These are phyloP conservation scores for Sarocladiaceae sp. DNA, from an alignment of 2,329 filamentous ascomycete species.

Conservation along the genomic window DNA sequence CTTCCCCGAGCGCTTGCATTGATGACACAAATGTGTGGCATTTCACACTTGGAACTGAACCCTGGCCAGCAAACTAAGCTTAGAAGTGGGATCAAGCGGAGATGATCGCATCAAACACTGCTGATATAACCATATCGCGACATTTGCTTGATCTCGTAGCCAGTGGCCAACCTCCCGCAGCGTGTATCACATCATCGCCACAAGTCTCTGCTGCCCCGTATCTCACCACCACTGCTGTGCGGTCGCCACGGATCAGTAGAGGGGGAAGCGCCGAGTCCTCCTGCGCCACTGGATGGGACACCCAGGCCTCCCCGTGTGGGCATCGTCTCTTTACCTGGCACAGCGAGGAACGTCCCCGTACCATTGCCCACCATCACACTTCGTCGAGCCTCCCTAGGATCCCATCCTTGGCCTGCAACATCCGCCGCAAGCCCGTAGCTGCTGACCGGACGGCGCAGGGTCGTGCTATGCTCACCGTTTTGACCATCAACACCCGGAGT, in stretches of 20 bases:
- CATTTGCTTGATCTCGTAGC: too few relatives aligned
- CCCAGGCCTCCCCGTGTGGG: conserved; percentile 30
- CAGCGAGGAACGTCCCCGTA: conserved; percentile 47
- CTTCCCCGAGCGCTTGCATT: too few relatives aligned
- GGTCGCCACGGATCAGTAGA: conserved; percentile 28
- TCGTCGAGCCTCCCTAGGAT: conserved; percentile 45
- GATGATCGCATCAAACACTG: too few relatives aligned
- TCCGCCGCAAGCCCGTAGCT: conserved; percentile 55
- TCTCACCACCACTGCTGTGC: conserved; percentile 37
- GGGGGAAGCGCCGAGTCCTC: neutral
- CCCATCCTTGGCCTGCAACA: conserved; percentile 44
- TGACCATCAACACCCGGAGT: conserved; percentile 6
- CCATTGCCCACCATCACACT: conserved; percentile 52
- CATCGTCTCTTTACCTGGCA: conserved; percentile 32
- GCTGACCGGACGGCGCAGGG: conserved; percentile 41
- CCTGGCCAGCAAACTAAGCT: too few relatives aligned
- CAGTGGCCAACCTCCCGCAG: too few relatives aligned
- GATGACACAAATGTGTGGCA: too few relatives aligned
- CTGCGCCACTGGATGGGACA: neutral
- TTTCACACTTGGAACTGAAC: too few relatives aligned
- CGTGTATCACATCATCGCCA: conserved; percentile 37
- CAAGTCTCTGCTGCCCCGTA: conserved; percentile 33
- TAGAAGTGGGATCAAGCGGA: too few relatives aligned
- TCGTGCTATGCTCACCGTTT: conserved; percentile 11
- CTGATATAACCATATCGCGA: too few relatives aligned